These are phyloP conservation scores for Coelastrella sp. DNA, from an alignment of 139 green algal species.

Conservation along the genomic window DNA sequence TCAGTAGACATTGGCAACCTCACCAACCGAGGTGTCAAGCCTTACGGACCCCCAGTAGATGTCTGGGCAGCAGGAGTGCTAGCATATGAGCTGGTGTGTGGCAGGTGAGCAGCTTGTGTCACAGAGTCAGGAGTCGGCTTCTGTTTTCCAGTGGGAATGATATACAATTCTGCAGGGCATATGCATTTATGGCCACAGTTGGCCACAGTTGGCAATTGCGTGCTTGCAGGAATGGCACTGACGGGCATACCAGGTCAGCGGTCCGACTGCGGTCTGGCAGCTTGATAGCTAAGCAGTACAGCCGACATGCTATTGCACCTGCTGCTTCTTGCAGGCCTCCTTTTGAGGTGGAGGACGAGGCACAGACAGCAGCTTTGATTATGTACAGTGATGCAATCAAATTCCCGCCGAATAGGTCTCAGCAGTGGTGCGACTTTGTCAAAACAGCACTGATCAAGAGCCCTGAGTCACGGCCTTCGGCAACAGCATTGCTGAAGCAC, in stretches of 20 bases:
- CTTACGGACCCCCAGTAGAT: conserved; percentile 76
- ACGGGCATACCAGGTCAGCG: neutral
- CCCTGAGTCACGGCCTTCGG: conserved; percentile 69
- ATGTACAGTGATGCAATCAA: conserved; percentile 74
- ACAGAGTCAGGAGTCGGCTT: too few relatives aligned
- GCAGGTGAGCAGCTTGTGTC: conserved; percentile 32
- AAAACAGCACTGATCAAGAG: conserved; percentile 73
- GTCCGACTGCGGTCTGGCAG: too few relatives aligned
- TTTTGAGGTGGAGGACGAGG: conserved; percentile 80
- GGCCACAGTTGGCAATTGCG: too few relatives aligned
- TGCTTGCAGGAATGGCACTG: neutral
- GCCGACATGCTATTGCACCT: too few relatives aligned
- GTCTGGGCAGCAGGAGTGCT: conserved; percentile 90
- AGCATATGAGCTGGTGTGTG: conserved; percentile 87
- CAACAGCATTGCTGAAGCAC: conserved; percentile 78
- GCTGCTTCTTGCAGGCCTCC: conserved; percentile 49
- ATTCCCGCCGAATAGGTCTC: conserved; percentile 56
- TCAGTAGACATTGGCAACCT: conserved; percentile 55
- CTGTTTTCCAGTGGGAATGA: too few relatives aligned
- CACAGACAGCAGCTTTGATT: conserved; percentile 84
- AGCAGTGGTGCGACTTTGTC: conserved; percentile 69
- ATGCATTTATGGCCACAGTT: too few relatives aligned
- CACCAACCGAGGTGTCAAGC: conserved; percentile 62
- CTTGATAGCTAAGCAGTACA: too few relatives aligned
- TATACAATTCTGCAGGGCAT: too few relatives aligned